Conservation (phyloP, 805 yeast genomes). For the Saccharomycopsis sp. region DNA sequence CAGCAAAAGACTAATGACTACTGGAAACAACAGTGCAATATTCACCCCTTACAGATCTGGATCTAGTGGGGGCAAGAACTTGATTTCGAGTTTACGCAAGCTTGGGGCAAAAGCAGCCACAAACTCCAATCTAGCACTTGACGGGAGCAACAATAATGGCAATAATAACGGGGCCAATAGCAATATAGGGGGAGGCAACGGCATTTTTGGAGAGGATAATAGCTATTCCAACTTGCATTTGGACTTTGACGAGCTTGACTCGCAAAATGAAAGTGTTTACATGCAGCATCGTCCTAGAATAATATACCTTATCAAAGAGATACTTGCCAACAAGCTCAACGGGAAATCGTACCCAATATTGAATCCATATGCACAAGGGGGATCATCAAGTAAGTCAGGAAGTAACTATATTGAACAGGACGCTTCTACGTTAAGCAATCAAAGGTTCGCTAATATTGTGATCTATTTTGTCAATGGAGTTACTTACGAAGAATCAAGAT, state of each 20-base stretch:
- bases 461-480: conserved; percentile 80
- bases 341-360: conserved; percentile 38
- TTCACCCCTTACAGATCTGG: conserved; percentile 1
- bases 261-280: conserved; percentile 59
- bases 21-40: conserved; percentile 9
- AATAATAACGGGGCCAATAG: conserved; percentile 2
- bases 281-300: conserved; percentile 88
- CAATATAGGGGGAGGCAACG: not conserved
- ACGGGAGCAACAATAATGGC: conserved; percentile 5
- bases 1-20: conserved; percentile 36
- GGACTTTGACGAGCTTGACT: conserved; percentile 24
- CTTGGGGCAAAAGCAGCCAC: conserved; percentile 20
- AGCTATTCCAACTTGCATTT: conserved; percentile 24
- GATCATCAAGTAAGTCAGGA: conserved; percentile 18
- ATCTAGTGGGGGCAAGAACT: not conserved
- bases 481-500: conserved; percentile 86
- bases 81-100: not conserved
- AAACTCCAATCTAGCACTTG: conserved; percentile 25
- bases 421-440: conserved; percentile 22
- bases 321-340: conserved; percentile 36
- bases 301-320: conserved; percentile 37
- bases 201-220: not conserved
- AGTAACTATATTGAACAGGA: conserved; percentile 4
- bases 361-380: conserved; percentile 25
- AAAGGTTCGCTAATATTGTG: conserved; percentile 57